These are phyloP conservation scores for Yamadazyma dendronema DNA, from an alignment of 1,139 yeast species.

Conservation along the genomic window DNA sequence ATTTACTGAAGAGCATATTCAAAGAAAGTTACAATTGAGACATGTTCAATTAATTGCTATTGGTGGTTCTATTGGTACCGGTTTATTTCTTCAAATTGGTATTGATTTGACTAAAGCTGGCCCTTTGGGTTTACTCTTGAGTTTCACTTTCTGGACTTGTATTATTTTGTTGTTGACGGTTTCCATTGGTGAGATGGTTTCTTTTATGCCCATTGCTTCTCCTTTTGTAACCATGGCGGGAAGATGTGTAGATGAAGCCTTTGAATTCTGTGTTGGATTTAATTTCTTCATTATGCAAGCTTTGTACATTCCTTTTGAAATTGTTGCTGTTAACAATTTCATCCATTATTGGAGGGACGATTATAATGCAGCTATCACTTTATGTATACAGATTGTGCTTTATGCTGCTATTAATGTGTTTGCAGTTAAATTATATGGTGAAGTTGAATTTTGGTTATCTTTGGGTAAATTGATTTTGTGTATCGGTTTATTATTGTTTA, in stretches of 20 bases:
- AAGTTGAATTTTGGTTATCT: conserved; percentile 77
- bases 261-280: conserved; percentile 77
- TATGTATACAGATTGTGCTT: conserved; percentile 59
- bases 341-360: conserved; percentile 79
- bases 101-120: conserved; percentile 44
- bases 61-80: conserved; percentile 37
- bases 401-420: conserved; percentile 65
- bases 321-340: conserved; percentile 75
- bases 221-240: conserved; percentile 57
- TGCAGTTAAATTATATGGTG: conserved; percentile 76
- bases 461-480: conserved; percentile 71
- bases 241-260: conserved; percentile 60
- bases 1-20: conserved; percentile 6
- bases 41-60: conserved; percentile 35
- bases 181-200: conserved; percentile 81
- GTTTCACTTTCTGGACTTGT: conserved; percentile 44
- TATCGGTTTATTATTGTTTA: conserved; percentile 68
- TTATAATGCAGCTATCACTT: conserved; percentile 64
- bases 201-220: conserved; percentile 70
- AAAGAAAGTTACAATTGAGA: conserved; percentile 18
- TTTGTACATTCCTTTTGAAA: conserved; percentile 76
- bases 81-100: conserved; percentile 36
- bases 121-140: conserved; percentile 44
- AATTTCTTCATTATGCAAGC: conserved; percentile 78
- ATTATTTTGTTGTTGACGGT: conserved; percentile 63